Evolutionary conservation across 2,329 filamentous ascomycete species (phyloP), one percentile per base, ranked within the genome.

Genomic region (Arthrobotrys pseudoclavata): DNA sequence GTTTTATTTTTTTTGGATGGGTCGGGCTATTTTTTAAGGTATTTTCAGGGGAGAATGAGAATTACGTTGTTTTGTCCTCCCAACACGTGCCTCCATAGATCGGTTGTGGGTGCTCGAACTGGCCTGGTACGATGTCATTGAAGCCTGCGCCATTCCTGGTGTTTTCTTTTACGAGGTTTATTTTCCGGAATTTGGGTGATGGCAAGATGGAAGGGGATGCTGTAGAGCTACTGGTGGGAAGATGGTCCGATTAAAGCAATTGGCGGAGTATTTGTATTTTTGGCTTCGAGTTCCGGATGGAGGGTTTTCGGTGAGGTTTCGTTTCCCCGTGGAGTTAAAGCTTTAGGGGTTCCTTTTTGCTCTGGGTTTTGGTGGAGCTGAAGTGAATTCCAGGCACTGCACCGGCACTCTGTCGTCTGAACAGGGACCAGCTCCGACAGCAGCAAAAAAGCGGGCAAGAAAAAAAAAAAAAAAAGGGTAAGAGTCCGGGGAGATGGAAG

Each of bases 31-130:
- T 72, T 12, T 31, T 67, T 6, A 50, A 61, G n/a, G 29, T 61
- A 18, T 40, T 69, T 70, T 70, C 60, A 70, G 72, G 74, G 74
- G 61, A 68, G 53, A 62, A 48, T 50, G 74, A 68, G 67, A 50
- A 77, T 77, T 77, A 77, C 74, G 67, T 77, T 77, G 74, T 77
- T 77, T 77, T 62, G 74, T 71, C 47, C 74, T 67, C 50, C 74
- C 74, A 62, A 77, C 74, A 63, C 74, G 74, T 42, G 74, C 50
- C 45, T 77, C 74, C 74, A 77, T 77, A 12, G 74, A 63, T 47
- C 67, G 60, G 20, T 66, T 53, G 52, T 76, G 71, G 4, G 60
- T 48, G 45, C 67, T 68, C 40, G 74, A 68, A 26, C 74, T 68
- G 61, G 69, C 6, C 37, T 72, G 69, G 29, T 77, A 77, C 3